Percentiles rank a stretch among this genome's conserved stretches.
These are phyloP conservation scores for Obba rivulosa DNA, from an alignment of 768 basidiomycete species.

Conservation along the genomic window DNA sequence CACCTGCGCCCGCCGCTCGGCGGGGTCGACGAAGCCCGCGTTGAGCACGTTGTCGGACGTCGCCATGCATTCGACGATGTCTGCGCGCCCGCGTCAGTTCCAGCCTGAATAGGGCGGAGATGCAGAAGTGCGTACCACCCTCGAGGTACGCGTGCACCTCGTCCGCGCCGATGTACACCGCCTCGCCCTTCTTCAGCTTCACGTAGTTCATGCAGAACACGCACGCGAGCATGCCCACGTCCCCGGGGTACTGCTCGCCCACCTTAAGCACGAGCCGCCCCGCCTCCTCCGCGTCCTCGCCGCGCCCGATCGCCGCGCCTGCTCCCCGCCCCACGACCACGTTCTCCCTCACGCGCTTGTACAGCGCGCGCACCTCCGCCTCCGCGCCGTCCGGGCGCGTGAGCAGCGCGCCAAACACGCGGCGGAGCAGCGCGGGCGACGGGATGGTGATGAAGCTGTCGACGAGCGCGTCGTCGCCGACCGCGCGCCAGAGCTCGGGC, in stretches of 20 bases:
- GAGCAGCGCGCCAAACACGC: slow-evolving; percentile 40
- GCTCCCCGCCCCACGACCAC: slow-evolving; percentile 3
- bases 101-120: too few species aligned
- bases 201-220: slow-evolving; percentile 51
- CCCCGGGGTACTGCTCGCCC: slow-evolving; percentile 45
- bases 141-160: slow-evolving; percentile 56
- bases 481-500: slow-evolving; percentile 37
- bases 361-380: slow-evolving; percentile 28
- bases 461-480: slow-evolving; percentile 30
- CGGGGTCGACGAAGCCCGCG: slow-evolving; percentile 35
- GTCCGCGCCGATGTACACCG: slow-evolving; percentile 48
- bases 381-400: slow-evolving; percentile 26
- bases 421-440: slow-evolving; percentile 28
- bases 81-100: slow-evolving; percentile 20
- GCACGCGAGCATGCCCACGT: slow-evolving; percentile 47
- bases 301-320: slow-evolving; percentile 7
- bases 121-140: slow-evolving; percentile 37
- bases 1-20: slow-evolving; percentile 10
- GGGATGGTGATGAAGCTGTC: slow-evolving; percentile 26
- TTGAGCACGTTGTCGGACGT: slow-evolving; percentile 55
- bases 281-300: slow-evolving; percentile 16
- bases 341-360: slow-evolving; percentile 13
- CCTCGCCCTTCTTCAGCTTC: slow-evolving; percentile 43
- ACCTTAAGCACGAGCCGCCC: slow-evolving; percentile 35
- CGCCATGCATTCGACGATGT: slow-evolving; percentile 61